phyloP scores from a whole-genome alignment of 1,284 basidiomycete species.

The Omphalotus olearius region DNA sequence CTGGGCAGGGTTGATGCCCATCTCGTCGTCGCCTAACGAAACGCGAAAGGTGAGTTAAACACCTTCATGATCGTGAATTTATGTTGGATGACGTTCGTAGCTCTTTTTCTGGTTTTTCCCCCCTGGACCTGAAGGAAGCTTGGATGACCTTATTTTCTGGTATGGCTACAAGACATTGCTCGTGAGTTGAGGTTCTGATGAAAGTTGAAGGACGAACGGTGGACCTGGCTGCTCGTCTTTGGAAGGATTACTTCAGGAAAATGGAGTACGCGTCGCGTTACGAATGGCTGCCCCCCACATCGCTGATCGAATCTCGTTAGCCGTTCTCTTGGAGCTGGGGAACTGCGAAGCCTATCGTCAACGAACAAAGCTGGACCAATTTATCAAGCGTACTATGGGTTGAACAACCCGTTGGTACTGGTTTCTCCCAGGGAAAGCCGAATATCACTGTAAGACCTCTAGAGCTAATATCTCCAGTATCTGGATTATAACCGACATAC shows the following conservation, averaged over 20 bases:
- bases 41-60: constrained; percentile 50
- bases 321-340: constrained; percentile 68
- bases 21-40: constrained; percentile 56
- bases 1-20: constrained; percentile 72
- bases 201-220: constrained; percentile 39
- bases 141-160: constrained; percentile 76
- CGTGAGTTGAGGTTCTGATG: background rate
- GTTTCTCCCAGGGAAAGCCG: constrained; percentile 72
- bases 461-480: background rate
- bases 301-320: constrained; percentile 26
- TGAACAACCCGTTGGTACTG: constrained; percentile 83
- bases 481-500: background rate
- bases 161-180: constrained; percentile 20
- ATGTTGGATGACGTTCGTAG: constrained; percentile 28
- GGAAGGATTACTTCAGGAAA: constrained; percentile 78
- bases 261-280: constrained; percentile 53
- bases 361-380: constrained; percentile 80
- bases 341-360: constrained; percentile 58
- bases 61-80: background rate
- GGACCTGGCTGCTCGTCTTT: constrained; percentile 68
- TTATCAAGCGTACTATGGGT: constrained; percentile 77
- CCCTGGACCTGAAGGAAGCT: constrained; percentile 63
- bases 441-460: constrained; percentile 44
- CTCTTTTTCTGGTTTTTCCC: constrained; percentile 90
- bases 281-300: background rate